Conservation (phyloP, 2,329 filamentous ascomycete genomes). For the Clarireedia sp. region DNA sequence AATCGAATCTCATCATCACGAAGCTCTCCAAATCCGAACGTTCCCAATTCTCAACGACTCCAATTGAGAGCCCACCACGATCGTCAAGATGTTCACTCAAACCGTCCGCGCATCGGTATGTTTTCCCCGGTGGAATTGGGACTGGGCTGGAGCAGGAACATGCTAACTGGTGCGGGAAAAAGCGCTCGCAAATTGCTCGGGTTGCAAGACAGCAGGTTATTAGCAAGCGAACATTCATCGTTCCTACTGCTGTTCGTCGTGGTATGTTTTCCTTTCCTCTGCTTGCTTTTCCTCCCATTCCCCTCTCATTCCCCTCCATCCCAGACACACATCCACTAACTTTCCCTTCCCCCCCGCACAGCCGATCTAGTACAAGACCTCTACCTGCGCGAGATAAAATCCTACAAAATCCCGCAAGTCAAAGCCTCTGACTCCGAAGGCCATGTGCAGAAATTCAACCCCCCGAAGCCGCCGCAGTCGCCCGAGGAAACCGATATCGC, state of each 20-base stretch:
- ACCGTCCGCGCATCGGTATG: conserved; percentile 31
- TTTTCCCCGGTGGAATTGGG: neutral
- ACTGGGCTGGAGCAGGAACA: no score
- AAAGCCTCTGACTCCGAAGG: conserved; percentile 84
- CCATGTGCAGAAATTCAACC: conserved; percentile 79
- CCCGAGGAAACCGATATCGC: conserved; percentile 94
- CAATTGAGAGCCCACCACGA: conserved; percentile 10
- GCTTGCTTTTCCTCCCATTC: neutral
- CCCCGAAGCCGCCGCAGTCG: conserved; percentile 74
- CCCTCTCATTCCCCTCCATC: neutral
- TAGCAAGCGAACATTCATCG: conserved; percentile 29
- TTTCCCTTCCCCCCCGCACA: conserved; percentile 35
- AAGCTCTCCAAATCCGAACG: conserved; percentile 1
- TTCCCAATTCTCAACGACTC: conserved; percentile 2
- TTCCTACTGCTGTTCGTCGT: conserved; percentile 29
- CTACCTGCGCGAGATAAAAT: conserved; percentile 92
- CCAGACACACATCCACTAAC: neutral
- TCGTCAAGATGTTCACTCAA: conserved; percentile 29
- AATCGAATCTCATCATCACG: conserved; percentile 1
- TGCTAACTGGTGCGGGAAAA: conserved; percentile 16
- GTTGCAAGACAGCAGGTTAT: conserved; percentile 28
- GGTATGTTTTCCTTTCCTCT: conserved; percentile 22
- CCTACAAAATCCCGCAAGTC: conserved; percentile 79
- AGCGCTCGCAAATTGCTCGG: conserved; percentile 31
- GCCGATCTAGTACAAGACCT: conserved; percentile 97